Evolutionary conservation across 345 rosid species (phyloP), one percentile per base, ranked within the genome.

Genomic region (Erodium maritimum): DNA sequence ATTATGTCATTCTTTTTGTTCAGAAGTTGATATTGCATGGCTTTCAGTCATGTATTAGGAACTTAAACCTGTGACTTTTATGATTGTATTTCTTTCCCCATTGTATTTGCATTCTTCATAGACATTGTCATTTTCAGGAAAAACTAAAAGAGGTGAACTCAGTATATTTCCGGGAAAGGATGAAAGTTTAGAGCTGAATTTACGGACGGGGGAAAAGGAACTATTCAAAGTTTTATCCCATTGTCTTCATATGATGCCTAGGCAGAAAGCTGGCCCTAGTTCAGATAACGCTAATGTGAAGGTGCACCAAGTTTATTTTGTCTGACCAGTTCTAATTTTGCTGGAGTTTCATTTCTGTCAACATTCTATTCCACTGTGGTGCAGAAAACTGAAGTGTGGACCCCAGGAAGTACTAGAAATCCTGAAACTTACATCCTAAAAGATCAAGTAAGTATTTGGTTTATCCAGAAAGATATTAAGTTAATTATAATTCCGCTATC

Each of bases 211-310:
- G 37, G 37, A 29, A 11, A 29, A 29, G 37, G 37, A 1, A 61
- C 67, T 80, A 17, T 83, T 94, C 58, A 19, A 59, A 1, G 82
- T 80, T 42, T 67, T 94, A 56, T 94, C 99, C 19, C 90, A 94
- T 72, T 89, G 97, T 80, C 87, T 90, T 59, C 96, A 94, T 66
- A 90, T 87, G 99, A 75, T 94, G 93, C 97, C 99, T 0, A 83
- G 86, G 70, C 86, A 82, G 68, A 83, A 81, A 59, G 74, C 84
- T 22, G 75, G 59, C 25, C 75, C 80, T 52, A 75, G 65, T 58
- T 61, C 76, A 25, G 88, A 70, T 29, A 76, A 52, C 69, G 69
- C 82, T 29, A 66, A 37, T 65, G 66, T 59, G 61, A 82, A 80
- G 81, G 91, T 88, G 63, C 65, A 45, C 51, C 65, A 50, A 53